Evolutionary conservation across 2,329 filamentous ascomycete genomes (phyloP).

Genomic region (Talaromyces rugulosus): DNA sequence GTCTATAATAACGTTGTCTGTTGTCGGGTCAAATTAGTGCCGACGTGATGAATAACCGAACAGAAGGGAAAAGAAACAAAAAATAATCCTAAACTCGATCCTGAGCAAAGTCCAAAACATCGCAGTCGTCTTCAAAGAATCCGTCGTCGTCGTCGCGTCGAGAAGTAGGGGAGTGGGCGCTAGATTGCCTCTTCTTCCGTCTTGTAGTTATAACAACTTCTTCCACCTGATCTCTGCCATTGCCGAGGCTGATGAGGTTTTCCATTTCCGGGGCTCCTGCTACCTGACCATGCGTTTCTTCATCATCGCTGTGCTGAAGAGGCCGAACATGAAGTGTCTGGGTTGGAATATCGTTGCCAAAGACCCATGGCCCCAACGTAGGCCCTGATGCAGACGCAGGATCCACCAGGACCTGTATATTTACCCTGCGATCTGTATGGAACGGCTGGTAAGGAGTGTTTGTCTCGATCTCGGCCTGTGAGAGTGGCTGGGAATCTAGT

Average conservation of each 20-base stretch:
- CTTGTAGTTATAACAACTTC: conserved; percentile 80
- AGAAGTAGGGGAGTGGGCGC: conserved; percentile 28
- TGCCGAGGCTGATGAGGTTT: conserved; percentile 47
- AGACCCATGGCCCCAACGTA: conserved; percentile 45
- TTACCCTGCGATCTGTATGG: conserved; percentile 82
- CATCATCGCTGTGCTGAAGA: conserved; percentile 37
- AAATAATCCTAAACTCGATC: conserved; percentile 44
- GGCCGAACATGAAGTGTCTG: conserved; percentile 45
- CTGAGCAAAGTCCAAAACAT: conserved; percentile 80
- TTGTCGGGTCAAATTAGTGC: background rate
- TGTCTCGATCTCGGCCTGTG: conserved; percentile 89
- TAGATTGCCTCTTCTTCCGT: conserved; percentile 54
- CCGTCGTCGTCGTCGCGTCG: conserved; percentile 55
- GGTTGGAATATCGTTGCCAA: conserved; percentile 48
- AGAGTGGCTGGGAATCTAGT: conserved; percentile 51
- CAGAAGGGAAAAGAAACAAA: background rate
- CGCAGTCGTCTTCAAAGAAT: conserved; percentile 90
- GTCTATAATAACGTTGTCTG: background rate
- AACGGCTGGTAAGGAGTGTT: conserved; percentile 95
- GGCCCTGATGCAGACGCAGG: conserved; percentile 38
- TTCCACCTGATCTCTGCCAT: conserved; percentile 59
- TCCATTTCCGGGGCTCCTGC: conserved; percentile 41
- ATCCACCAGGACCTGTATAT: conserved; percentile 62
- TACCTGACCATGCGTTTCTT: conserved; percentile 26
- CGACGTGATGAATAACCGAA: background rate